Conservation (phyloP, 2,329 filamentous ascomycete genomes). For the Neofusicoccum kwambonambiense region DNA sequence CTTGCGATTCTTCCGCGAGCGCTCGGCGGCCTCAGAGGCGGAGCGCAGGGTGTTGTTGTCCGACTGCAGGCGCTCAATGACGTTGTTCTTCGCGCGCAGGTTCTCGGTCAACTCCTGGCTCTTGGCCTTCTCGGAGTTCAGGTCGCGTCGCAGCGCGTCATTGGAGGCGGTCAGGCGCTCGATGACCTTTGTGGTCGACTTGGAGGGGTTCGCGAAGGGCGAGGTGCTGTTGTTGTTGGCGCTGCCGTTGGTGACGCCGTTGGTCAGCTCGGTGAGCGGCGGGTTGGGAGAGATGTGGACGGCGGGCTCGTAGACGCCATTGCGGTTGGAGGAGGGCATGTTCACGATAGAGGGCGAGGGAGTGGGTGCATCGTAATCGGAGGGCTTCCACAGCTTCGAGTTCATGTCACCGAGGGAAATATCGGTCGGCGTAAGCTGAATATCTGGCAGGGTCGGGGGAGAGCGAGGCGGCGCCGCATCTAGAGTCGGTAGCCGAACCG, state of each 20-base stretch:
- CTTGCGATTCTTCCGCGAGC: constrained; percentile 10
- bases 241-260: constrained; percentile 5
- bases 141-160: constrained; percentile 67
- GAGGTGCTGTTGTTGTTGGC: background rate
- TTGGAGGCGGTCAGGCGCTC: constrained; percentile 75
- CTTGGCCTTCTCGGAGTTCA: constrained; percentile 33
- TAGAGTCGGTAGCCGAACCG: constrained; percentile 7
- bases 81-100: constrained; percentile 64
- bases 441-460: constrained; percentile 13
- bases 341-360: constrained; percentile 9
- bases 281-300: background rate
- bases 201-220: constrained; percentile 16
- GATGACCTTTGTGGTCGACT: constrained; percentile 44
- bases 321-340: constrained; percentile 17
- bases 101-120: constrained; percentile 66
- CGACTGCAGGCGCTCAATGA: constrained; percentile 55
- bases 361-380: constrained; percentile 13
- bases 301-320: constrained; percentile 15
- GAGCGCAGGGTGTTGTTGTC: constrained; percentile 16
- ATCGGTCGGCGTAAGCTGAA: constrained; percentile 9
- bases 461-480: constrained; percentile 16
- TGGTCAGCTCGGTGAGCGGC: constrained; percentile 13
- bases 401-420: constrained; percentile 15
- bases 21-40: constrained; percentile 5
- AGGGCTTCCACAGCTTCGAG: constrained; percentile 11